Evolutionary conservation across 257 asterid genomes (phyloP).

Genomic region (Forsythia viridissima): DNA sequence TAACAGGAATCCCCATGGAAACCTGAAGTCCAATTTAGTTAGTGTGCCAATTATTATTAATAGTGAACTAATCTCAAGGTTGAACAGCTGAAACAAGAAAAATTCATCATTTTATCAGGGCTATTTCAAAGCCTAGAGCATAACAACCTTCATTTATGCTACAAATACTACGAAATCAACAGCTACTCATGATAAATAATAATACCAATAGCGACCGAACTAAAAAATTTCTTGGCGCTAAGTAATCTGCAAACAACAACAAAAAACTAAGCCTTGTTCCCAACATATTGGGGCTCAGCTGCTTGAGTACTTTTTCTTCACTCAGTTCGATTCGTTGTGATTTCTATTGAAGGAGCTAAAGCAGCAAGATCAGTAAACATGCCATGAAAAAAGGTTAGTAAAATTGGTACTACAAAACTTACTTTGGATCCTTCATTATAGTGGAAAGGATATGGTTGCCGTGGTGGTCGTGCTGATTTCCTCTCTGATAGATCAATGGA

Average conservation of each 20-base stretch:
- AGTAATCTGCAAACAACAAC: not conserved
- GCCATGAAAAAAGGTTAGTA: not conserved
- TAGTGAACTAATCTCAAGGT: not conserved
- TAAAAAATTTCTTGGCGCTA: too few species aligned
- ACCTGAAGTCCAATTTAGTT: not conserved
- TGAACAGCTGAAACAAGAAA: not conserved
- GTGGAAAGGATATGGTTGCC: not conserved
- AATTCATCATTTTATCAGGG: not conserved
- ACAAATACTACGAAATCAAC: not conserved
- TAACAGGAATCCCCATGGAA: too few species aligned
- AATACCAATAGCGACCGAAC: too few species aligned
- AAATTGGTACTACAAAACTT: not conserved
- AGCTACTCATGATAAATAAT: not conserved
- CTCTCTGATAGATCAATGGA: slow-evolving; percentile 43
- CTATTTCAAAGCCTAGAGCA: not conserved
- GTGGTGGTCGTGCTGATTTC: slow-evolving; percentile 4
- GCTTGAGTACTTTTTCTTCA: too few species aligned
- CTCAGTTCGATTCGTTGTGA: too few species aligned
- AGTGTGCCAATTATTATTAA: too few species aligned
- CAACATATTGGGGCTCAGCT: too few species aligned
- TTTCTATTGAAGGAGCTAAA: too few species aligned
- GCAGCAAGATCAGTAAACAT: not conserved
- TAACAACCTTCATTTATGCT: not conserved
- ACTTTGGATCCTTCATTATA: slow-evolving; percentile 27
- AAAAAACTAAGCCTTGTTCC: too few species aligned